Evolutionary conservation across 2,329 filamentous ascomycete genomes (phyloP).

Genomic region (Plectosphaerella plurivora): DNA sequence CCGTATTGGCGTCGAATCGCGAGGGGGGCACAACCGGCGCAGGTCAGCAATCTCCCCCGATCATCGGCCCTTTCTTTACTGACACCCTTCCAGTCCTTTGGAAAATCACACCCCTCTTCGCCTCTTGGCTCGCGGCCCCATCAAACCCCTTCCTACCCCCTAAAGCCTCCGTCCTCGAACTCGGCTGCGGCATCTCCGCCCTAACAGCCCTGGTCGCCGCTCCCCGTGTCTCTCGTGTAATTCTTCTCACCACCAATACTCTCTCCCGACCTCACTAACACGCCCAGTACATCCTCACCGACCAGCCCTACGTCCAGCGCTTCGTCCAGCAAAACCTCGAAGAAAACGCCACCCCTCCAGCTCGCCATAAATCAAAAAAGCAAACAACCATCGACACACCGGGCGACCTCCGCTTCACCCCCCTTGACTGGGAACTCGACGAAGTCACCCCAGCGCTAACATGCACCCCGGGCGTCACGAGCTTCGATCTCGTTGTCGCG

Average conservation of each 20-base stretch:
- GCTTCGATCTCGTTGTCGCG: slow-evolving; percentile 72
- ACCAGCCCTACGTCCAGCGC: slow-evolving; percentile 80
- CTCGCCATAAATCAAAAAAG: slow-evolving; percentile 6
- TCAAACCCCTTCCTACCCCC: slow-evolving; percentile 39
- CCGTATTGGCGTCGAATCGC: slow-evolving; percentile 72
- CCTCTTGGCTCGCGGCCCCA: slow-evolving; percentile 68
- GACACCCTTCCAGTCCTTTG: slow-evolving; percentile 65
- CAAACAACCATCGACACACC: slow-evolving; percentile 8
- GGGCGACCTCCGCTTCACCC: slow-evolving; percentile 47
- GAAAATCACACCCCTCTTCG: slow-evolving; percentile 83
- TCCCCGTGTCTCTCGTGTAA: slow-evolving; percentile 57
- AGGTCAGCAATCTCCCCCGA: slow-evolving; percentile 26
- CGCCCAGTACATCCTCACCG: slow-evolving; percentile 82
- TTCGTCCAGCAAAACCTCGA: slow-evolving; percentile 72
- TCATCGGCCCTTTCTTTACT: slow-evolving; percentile 5
- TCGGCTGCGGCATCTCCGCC: slow-evolving; percentile 84
- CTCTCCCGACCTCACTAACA: too few relatives aligned
- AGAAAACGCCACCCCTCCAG: slow-evolving; percentile 42
- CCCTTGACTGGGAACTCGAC: slow-evolving; percentile 81
- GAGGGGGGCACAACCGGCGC: slow-evolving; percentile 54
- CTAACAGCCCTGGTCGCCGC: slow-evolving; percentile 69
- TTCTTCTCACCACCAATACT: too few relatives aligned
- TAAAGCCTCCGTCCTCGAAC: slow-evolving; percentile 64
- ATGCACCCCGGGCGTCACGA: slow-evolving; percentile 25
- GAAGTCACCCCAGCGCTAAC: slow-evolving; percentile 41